Evolutionary conservation across 176 grass and related monocot species (phyloP).

Genomic region (Musa itinerans): DNA sequence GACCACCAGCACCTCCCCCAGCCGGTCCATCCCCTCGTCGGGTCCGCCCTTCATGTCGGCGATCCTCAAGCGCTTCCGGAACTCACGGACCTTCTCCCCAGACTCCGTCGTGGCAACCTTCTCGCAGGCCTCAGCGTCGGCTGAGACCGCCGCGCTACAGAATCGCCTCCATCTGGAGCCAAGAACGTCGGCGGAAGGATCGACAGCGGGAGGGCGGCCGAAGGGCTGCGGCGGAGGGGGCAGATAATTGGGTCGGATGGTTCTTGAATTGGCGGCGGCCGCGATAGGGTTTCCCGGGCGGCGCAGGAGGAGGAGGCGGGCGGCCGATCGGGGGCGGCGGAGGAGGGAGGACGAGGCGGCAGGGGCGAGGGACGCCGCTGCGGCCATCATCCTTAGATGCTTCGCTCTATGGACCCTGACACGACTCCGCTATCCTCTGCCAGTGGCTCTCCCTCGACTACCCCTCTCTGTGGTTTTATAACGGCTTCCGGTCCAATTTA

Average conservation of each 20-base stretch:
- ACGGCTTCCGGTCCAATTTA: no score
- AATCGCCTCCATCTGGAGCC: slow-evolving; percentile 33
- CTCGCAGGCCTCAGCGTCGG: slow-evolving; percentile 6
- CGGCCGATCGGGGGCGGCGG: slow-evolving; percentile 23
- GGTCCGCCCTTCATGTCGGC: slow-evolving; percentile 62
- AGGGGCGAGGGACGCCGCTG: slow-evolving; percentile 23
- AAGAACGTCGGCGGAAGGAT: slow-evolving; percentile 9
- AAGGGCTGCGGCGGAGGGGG: not conserved
- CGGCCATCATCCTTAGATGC: slow-evolving; percentile 17
- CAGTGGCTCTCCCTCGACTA: not conserved
- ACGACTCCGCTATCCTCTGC: not conserved
- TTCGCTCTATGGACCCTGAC: not conserved
- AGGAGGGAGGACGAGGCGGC: not conserved
- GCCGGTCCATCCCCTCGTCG: slow-evolving; percentile 51
- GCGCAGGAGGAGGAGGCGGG: slow-evolving; percentile 20
- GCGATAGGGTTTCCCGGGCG: not conserved
- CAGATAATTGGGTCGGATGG: not conserved
- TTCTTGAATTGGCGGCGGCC: not conserved
- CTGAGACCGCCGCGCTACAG: slow-evolving; percentile 30
- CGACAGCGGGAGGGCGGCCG: not conserved
- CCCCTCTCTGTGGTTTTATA: no score
- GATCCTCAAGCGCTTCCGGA: slow-evolving; percentile 49
- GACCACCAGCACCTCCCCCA: slow-evolving; percentile 53
- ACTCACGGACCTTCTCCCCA: slow-evolving; percentile 53
- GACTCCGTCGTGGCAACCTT: slow-evolving; percentile 1